These are phyloP conservation scores for Ormosia semicastrata DNA, from an alignment of 306 rosid species.

Conservation along the genomic window DNA sequence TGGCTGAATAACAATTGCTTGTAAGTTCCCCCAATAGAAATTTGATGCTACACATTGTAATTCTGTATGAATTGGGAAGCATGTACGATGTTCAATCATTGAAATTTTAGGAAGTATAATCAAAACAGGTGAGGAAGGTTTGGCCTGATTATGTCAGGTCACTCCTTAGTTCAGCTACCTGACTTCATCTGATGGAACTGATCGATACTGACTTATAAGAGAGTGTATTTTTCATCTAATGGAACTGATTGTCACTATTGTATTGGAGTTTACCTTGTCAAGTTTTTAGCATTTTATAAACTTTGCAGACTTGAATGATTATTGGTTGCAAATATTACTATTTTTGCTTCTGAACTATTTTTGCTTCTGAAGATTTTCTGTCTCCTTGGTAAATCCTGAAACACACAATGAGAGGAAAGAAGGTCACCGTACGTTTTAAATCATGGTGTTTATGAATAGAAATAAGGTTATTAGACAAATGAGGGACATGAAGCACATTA, in stretches of 20 bases:
- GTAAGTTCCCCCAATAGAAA: neutral
- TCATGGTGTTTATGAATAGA: too few species aligned
- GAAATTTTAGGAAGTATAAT: neutral
- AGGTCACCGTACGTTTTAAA: too few species aligned
- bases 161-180: neutral
- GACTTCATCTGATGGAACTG: neutral
- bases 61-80: neutral
- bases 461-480: too few species aligned
- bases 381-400: too few species aligned
- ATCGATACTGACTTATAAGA: neutral
- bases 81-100: neutral
- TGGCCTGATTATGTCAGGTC: neutral
- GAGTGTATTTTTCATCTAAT: neutral
- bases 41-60: neutral
- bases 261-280: constrained; percentile 3
- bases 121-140: neutral
- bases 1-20: neutral
- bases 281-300: neutral
- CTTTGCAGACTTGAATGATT: neutral
- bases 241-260: neutral
- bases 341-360: constrained; percentile 6
- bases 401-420: too few species aligned
- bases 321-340: neutral
- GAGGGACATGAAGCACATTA: too few species aligned
- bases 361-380: neutral